Conservation (phyloP, 371 early-diverging fungal species). For the Mortierella sp. region DNA sequence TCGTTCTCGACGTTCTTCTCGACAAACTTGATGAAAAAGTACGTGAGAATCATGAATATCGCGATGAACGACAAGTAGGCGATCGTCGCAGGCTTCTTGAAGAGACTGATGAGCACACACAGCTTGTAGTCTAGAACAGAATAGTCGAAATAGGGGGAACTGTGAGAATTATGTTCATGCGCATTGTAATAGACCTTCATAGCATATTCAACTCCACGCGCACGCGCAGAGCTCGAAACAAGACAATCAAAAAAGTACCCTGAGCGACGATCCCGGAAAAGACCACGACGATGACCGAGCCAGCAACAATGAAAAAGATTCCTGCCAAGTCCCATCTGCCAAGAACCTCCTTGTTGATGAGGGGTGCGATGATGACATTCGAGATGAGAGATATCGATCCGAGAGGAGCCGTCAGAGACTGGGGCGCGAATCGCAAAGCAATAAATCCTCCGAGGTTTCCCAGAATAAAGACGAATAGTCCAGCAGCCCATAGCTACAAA, state of each 20-base stretch:
- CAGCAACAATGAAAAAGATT: conserved; percentile 82
- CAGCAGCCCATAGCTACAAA: conserved; percentile 70
- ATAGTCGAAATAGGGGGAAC: not conserved
- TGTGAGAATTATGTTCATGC: not conserved
- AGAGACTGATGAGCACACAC: conserved; percentile 82
- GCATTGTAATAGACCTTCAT: not conserved
- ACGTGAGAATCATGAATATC: conserved; percentile 65
- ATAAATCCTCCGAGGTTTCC: conserved; percentile 84
- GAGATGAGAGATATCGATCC: conserved; percentile 87
- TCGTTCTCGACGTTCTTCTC: conserved; percentile 76
- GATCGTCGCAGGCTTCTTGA: conserved; percentile 75
- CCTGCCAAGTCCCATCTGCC: conserved; percentile 75
- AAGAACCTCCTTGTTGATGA: conserved; percentile 84
- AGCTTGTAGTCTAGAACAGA: conserved; percentile 71
- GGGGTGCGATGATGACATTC: conserved; percentile 88
- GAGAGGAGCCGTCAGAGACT: conserved; percentile 87
- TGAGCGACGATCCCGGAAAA: conserved; percentile 74
- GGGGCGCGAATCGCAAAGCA: conserved; percentile 89
- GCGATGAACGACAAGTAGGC: conserved; percentile 76
- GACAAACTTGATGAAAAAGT: conserved; percentile 67
- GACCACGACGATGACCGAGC: conserved; percentile 82
- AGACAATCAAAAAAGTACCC: conserved; percentile 19
- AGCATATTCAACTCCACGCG: not conserved
- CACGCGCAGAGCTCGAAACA: not conserved
- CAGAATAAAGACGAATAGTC: conserved; percentile 76